Conservation (phyloP, 2,329 filamentous ascomycete species). For the Metarhizium brunneum region DNA sequence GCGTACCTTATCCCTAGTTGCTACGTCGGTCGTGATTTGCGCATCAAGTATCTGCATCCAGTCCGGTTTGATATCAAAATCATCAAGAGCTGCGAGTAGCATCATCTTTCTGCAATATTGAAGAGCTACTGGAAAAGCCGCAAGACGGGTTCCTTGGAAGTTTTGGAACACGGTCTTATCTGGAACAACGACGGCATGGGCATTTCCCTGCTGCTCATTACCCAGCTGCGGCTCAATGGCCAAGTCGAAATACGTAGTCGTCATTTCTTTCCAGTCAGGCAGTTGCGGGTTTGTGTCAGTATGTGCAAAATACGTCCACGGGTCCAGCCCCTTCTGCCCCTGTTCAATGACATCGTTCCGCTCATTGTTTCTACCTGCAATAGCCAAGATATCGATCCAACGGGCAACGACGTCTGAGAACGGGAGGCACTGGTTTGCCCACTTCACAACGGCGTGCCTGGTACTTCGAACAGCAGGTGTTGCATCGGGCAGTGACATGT, state of each 20-base stretch:
- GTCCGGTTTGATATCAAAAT: constrained; percentile 59
- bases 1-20: constrained; percentile 50
- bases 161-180: constrained; percentile 29
- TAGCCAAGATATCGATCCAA: constrained; percentile 81
- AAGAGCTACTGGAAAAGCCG: constrained; percentile 60
- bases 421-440: constrained; percentile 78
- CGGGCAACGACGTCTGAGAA: constrained; percentile 71
- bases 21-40: constrained; percentile 59
- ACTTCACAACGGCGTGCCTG: constrained; percentile 75
- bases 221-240: constrained; percentile 18
- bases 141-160: constrained; percentile 35
- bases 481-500: constrained; percentile 49
- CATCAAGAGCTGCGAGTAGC: constrained; percentile 37
- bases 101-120: constrained; percentile 53
- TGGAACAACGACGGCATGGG: neutral
- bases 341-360: constrained; percentile 82
- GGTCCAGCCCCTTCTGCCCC: constrained; percentile 77
- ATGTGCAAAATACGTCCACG: constrained; percentile 42
- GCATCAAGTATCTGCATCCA: constrained; percentile 78
- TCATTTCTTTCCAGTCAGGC: constrained; percentile 44
- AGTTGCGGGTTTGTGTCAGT: constrained; percentile 29
- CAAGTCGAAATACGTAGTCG: constrained; percentile 36
- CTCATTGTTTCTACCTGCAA: constrained; percentile 56
- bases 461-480: constrained; percentile 57
- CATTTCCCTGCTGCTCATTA: neutral